Evolutionary conservation across 2,329 filamentous ascomycete species (phyloP).

Genomic region (Cladosporium velox): DNA sequence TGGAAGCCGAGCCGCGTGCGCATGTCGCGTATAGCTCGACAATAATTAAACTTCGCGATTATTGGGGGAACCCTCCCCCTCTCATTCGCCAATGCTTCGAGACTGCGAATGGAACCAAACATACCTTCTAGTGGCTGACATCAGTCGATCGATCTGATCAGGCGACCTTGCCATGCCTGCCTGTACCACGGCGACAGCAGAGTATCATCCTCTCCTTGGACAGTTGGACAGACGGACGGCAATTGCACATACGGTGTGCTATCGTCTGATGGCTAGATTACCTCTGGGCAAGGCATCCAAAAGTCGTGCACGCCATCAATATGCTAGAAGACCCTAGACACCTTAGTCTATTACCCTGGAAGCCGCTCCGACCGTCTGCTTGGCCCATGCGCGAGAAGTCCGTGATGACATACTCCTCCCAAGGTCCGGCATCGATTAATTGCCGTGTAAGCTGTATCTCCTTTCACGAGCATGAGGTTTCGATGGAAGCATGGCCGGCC

Average conservation of each 20-base stretch:
- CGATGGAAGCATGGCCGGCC: not conserved
- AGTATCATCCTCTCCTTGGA: not conserved
- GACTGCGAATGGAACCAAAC: not conserved
- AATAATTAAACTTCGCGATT: not conserved
- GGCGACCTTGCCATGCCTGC: not conserved
- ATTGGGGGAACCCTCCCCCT: not conserved
- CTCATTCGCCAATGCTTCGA: not conserved
- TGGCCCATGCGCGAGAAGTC: not conserved
- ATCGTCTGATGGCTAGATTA: not conserved
- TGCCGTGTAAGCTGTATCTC: not conserved
- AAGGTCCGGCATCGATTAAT: not conserved
- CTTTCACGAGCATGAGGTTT: not conserved
- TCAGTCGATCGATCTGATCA: not conserved
- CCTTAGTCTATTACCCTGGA: not conserved
- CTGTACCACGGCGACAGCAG: not conserved
- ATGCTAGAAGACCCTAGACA: not conserved
- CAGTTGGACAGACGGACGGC: not conserved
- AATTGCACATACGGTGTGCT: not conserved
- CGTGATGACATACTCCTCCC: not conserved
- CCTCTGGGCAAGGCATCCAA: not conserved
- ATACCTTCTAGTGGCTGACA: not conserved
- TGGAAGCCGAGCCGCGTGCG: not conserved
- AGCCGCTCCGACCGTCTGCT: not conserved
- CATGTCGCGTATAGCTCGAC: not conserved
- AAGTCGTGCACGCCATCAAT: not conserved